Base-by-base conservation (phyloP, 306 rosid genomes). In the Canavalia ensiformis region DNA sequence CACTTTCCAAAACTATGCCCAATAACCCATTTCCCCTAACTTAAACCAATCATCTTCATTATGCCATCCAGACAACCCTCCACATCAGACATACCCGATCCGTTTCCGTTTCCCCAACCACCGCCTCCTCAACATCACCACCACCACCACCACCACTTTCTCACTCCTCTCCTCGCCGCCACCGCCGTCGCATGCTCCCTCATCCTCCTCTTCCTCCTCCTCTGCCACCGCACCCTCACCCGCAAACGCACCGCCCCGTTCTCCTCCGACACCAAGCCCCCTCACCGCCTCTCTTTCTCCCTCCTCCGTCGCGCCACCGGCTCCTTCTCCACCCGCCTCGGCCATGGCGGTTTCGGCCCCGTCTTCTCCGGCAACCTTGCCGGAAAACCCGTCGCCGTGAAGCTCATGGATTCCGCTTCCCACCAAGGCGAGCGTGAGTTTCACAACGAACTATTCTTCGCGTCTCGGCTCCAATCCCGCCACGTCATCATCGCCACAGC, bases 271-370 rank as follows among this genome's bases (percentile, higher is more conserved):
- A 9, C 74, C 41, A 82, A 81, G 28, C 88, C 97, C 0, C 97
- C 99, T 0, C 88, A 87, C 76, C 92, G 90, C n/a, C 74, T 85
- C 88, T 72, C 97, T 30, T 95, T 83, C 88, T 76, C 97, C 80
- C 63, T 84, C 75, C 94, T 96, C 86, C 93, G 92, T 78, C 98
- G 90, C 8, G 97, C 99, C 82, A 96, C 99, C 33, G 64, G 78
- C 70, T 93, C 97, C 2, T 96, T 96, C 89, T 84, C 98, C 65
- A 42, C 84, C 81, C 94, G 90, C 13, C 90, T 96, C 25, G 99
- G 99, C 45, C 91, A 91, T 0, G 99, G 99, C 1, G 99, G 98
- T 8, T 96, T 88, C 51, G 99, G 99, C n/a, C 87, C 97, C 13
- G 99, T 96, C 7, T 96, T 76, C 80, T 76, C 88, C 30, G 99